Percentiles rank a stretch among this genome's conserved stretches.
These are phyloP conservation scores for Tylopilus plumbeoviolaceoides DNA, from an alignment of 768 basidiomycete genomes.

Conservation along the genomic window DNA sequence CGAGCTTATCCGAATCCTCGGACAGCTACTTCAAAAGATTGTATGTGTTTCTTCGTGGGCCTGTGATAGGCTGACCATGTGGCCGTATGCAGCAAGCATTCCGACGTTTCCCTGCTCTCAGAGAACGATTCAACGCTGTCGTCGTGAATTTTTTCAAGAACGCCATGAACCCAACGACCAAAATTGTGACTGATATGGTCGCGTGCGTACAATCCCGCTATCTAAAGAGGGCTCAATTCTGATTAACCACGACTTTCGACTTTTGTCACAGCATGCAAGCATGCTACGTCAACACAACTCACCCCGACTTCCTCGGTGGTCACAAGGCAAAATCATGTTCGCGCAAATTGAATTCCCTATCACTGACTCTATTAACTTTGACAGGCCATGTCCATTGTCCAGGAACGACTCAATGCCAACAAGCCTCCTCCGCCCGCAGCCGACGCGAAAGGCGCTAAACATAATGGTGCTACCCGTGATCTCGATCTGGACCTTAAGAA, in stretches of 20 bases:
- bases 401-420: slow-evolving; percentile 74
- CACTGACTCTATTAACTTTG: slow-evolving; percentile 4
- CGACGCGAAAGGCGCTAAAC: slow-evolving; percentile 72
- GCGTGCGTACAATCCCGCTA: slow-evolving; percentile 48
- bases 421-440: slow-evolving; percentile 55
- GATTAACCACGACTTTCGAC: background rate
- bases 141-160: slow-evolving; percentile 97
- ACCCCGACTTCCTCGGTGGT: slow-evolving; percentile 96
- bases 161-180: slow-evolving; percentile 90
- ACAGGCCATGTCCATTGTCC: slow-evolving; percentile 85
- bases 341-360: background rate
- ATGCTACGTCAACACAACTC: slow-evolving; percentile 98
- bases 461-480: slow-evolving; percentile 93
- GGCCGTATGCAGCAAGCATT: slow-evolving; percentile 72
- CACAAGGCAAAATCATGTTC: slow-evolving; percentile 59
- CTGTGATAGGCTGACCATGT: background rate
- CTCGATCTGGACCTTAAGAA: slow-evolving; percentile 87
- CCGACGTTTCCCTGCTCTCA: slow-evolving; percentile 93
- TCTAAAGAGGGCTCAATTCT: background rate
- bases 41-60: slow-evolving; percentile 42
- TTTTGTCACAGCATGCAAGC: slow-evolving; percentile 78
- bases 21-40: slow-evolving; percentile 85
- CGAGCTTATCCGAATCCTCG: slow-evolving; percentile 93
- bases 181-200: slow-evolving; percentile 91
- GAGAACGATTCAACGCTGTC: slow-evolving; percentile 92